Base-by-base conservation (phyloP, 768 basidiomycete species). In the Lentinus tigrinus region DNA sequence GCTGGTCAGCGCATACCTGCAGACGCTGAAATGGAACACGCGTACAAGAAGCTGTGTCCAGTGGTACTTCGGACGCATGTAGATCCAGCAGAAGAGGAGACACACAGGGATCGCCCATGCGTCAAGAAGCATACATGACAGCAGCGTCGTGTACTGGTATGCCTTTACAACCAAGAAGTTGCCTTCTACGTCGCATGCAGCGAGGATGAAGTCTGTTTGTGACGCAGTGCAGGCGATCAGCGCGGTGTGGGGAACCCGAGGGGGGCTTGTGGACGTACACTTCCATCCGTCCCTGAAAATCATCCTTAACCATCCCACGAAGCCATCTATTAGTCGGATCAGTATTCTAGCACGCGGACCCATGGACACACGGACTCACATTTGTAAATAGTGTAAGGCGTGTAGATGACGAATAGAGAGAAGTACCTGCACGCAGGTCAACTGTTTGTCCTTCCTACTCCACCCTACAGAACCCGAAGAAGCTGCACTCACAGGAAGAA, bases 21-120 rank as follows among this genome's bases (percentile, higher is more conserved):
- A 19, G 3, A 36, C 24, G 23, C 6, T 52, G 47, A 19, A 28
- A 3, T n/a, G 24, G n/a, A 48, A 19, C 21, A 19, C 37, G 63
- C 85, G 50, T 42, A 90, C 90, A 58, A 92, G 67, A 39, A 92
- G 62, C 73, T 95, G 93, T 0, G 89, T 91, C 88, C 88, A 92
- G 57, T 90, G 88, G 69, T 90, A 93, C 68, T 70, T 83, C 16
- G 85, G 82, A 36, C 87, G 82, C 83, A 94, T 85, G 73, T 91
- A 94, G 9, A 94, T 52, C 84, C 86, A 95, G 28, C 85, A 86
- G 72, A 94, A 85, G 73, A 90, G 80, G 69, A 94, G 75, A 71
- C 93, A 94, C 13, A 90, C 82, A 24, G 93, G 93, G 65, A 93
- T 95, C 1, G 93, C 93, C 92, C 91, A 93, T 52, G 92, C 91